phyloP scores from a whole-genome alignment of 2,329 filamentous ascomycete species.

The Gremmenia infestans region DNA sequence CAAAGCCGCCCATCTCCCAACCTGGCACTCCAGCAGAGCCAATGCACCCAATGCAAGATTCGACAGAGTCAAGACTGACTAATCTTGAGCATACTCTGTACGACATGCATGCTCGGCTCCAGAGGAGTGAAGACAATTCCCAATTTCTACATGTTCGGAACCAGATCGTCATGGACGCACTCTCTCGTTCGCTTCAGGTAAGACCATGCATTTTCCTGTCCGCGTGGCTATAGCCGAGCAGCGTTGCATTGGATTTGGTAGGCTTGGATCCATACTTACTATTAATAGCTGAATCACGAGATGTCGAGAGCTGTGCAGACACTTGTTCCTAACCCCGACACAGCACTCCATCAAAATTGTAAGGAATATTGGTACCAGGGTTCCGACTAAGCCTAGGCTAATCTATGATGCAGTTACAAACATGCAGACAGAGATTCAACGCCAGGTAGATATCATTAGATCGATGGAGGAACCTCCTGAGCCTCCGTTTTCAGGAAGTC shows the following conservation, averaged over 20 bases:
- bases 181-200: conserved; percentile 67
- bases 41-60: conserved; percentile 66
- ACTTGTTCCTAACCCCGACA: conserved; percentile 70
- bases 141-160: conserved; percentile 76
- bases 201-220: conserved; percentile 18
- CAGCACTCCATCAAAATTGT: conserved; percentile 77
- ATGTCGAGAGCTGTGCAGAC: conserved; percentile 70
- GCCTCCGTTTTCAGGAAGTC: conserved; percentile 56
- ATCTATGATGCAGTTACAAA: conserved; percentile 42
- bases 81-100: conserved; percentile 77
- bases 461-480: conserved; percentile 63
- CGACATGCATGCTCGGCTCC: conserved; percentile 70
- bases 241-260: not conserved
- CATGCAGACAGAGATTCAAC: conserved; percentile 56
- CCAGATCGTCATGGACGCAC: conserved; percentile 74
- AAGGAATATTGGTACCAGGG: conserved; percentile 35
- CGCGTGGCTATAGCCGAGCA: conserved; percentile 1
- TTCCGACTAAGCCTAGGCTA: conserved; percentile 19
- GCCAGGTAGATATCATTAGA: conserved; percentile 53
- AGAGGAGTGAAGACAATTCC: conserved; percentile 78
- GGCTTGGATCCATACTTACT: conserved; percentile 21
- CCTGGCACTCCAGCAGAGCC: conserved; percentile 81
- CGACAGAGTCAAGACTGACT: conserved; percentile 67
- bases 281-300: conserved; percentile 73
- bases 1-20: conserved; percentile 70